These are phyloP conservation scores for Canariomyces notabilis DNA, from an alignment of 2,329 filamentous ascomycete genomes.

Conservation along the genomic window DNA sequence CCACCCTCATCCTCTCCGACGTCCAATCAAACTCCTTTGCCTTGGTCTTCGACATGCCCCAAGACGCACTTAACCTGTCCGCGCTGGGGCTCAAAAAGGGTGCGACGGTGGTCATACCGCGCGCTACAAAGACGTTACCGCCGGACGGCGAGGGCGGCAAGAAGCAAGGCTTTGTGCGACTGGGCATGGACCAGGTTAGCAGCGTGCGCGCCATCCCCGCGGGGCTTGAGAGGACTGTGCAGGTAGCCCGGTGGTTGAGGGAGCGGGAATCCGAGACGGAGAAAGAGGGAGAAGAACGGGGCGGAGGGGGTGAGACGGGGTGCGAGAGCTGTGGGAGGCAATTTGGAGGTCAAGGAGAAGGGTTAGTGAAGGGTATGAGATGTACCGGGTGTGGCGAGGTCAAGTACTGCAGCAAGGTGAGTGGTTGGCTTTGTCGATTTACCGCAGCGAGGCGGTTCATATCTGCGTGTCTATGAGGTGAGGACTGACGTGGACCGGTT, in stretches of 20 bases:
- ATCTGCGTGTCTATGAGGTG: too few species aligned
- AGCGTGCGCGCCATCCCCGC: slow-evolving; percentile 34
- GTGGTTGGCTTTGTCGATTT: slow-evolving; percentile 16
- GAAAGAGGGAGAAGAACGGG: slow-evolving; percentile 4
- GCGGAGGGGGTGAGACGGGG: slow-evolving; percentile 7
- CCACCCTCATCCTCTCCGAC: slow-evolving; percentile 43
- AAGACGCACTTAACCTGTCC: slow-evolving; percentile 32
- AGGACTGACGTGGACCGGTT: slow-evolving; percentile 8
- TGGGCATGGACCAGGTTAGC: slow-evolving; percentile 19
- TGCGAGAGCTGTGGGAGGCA: slow-evolving; percentile 30
- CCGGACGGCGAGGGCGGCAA: slow-evolving; percentile 33
- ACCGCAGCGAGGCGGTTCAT: too few species aligned
- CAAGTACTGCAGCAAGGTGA: slow-evolving; percentile 45
- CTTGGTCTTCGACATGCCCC: slow-evolving; percentile 37
- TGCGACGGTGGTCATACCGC: slow-evolving; percentile 34
- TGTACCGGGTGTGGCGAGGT: slow-evolving; percentile 41
- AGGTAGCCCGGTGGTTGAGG: slow-evolving; percentile 24
- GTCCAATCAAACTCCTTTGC: slow-evolving; percentile 37
- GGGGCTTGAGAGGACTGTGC: slow-evolving; percentile 28
- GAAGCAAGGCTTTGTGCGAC: slow-evolving; percentile 35
- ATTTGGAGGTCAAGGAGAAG: slow-evolving; percentile 23
- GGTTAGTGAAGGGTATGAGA: slow-evolving; percentile 31
- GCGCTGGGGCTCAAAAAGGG: slow-evolving; percentile 34
- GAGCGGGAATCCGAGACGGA: background rate
- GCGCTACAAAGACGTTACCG: slow-evolving; percentile 32